Evolutionary conservation across 257 asterid species (phyloP).

Genomic region (Salvia rosmarinus): DNA sequence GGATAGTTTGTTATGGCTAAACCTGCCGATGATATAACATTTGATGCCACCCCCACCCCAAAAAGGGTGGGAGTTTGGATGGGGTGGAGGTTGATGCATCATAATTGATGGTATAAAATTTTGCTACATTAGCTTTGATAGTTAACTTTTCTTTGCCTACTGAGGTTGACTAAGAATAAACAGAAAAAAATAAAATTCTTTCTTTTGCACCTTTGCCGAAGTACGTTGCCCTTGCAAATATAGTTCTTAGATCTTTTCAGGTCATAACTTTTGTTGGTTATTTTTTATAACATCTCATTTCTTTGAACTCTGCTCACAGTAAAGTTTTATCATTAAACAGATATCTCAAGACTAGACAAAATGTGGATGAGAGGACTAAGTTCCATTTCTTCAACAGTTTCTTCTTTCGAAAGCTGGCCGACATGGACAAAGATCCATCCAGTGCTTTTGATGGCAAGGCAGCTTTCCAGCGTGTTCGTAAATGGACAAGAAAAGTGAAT

Average conservation of each 20-base stretch:
- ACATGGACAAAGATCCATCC: conserved; percentile 91
- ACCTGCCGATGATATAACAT: conserved; percentile 14
- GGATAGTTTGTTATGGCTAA: conserved; percentile 3
- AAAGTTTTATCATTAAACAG: conserved; percentile 51
- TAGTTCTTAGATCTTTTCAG: conserved; percentile 23
- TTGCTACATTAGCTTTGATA: conserved; percentile 17
- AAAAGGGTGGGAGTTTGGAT: neutral
- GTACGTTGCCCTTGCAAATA: conserved; percentile 20
- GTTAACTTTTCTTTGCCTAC: conserved; percentile 19
- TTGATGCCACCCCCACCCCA: neutral
- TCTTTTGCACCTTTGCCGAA: conserved; percentile 14
- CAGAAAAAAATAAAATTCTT: conserved; percentile 1
- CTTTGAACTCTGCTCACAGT: conserved; percentile 30
- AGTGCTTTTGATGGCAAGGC: conserved; percentile 86
- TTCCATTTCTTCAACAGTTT: conserved; percentile 93
- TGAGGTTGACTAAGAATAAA: conserved; percentile 16
- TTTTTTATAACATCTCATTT: conserved; percentile 5
- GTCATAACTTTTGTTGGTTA: conserved; percentile 19
- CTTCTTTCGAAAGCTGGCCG: conserved; percentile 92
- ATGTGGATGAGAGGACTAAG: conserved; percentile 53
- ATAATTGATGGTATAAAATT: conserved; percentile 5
- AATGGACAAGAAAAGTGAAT: conserved; percentile 95
- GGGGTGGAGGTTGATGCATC: conserved; percentile 1
- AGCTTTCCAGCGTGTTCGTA: conserved; percentile 92
- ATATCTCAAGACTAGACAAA: conserved; percentile 67